Evolutionary conservation across 768 basidiomycete genomes (phyloP).

Genomic region (Lentinula boryana): DNA sequence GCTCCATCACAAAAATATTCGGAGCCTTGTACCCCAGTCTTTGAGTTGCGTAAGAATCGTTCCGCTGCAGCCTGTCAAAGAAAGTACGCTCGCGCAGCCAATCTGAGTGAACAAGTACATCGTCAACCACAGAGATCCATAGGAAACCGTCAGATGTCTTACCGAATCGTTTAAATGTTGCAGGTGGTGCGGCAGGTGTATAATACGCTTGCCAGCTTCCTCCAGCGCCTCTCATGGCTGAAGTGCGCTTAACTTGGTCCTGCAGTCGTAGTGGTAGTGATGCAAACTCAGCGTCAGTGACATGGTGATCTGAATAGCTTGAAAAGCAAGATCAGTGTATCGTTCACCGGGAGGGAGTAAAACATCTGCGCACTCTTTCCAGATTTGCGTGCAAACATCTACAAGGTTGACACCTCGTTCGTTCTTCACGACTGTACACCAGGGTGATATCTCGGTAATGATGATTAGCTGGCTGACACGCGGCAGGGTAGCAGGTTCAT

Average conservation of each 20-base stretch:
- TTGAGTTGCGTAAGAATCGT: conserved; percentile 50
- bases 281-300: conserved; percentile 62
- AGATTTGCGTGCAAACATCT: conserved; percentile 68
- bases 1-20: conserved; percentile 71
- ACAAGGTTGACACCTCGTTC: conserved; percentile 68
- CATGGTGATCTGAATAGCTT: conserved; percentile 64
- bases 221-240: conserved; percentile 28
- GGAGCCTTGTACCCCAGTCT: conserved; percentile 75
- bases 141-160: conserved; percentile 16
- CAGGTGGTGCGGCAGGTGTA: conserved; percentile 38
- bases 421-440: conserved; percentile 74
- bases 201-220: conserved; percentile 35
- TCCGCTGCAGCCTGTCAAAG: conserved; percentile 59
- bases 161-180: conserved; percentile 61
- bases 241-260: conserved; percentile 64
- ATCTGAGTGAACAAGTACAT: conserved; percentile 32
- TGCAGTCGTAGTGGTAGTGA: conserved; percentile 58
- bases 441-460: conserved; percentile 58
- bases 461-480: conserved; percentile 55
- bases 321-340: too few relatives aligned
- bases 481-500: conserved; percentile 67
- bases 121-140: neutral
- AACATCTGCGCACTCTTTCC: conserved; percentile 58
- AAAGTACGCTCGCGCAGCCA: conserved; percentile 72
- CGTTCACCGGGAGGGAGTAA: neutral